Percentiles rank a stretch among this genome's conserved stretches.
phyloP scores from a whole-genome alignment of 1,284 basidiomycete genomes.

The Trichosporon sp. region DNA sequence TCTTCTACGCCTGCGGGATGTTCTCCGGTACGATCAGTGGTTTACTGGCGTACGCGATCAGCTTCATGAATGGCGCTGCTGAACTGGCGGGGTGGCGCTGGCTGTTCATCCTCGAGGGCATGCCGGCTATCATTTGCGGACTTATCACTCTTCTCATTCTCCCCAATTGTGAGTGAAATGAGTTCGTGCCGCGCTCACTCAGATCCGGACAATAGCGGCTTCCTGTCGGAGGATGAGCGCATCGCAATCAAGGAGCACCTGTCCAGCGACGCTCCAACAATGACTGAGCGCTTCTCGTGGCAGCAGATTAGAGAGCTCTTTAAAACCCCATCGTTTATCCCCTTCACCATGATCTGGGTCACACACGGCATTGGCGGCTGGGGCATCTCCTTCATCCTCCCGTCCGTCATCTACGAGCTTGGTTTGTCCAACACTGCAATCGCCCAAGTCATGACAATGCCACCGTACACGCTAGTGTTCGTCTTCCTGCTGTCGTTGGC shows the following conservation, averaged over 20 bases:
- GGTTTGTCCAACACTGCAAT: constrained; percentile 8
- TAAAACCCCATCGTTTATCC: constrained; percentile 3
- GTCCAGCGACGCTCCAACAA: constrained; percentile 4
- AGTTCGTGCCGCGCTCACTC: background rate
- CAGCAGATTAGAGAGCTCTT: background rate
- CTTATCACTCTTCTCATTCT: constrained; percentile 48
- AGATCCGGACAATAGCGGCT: constrained; percentile 8
- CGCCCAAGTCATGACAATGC: constrained; percentile 15
- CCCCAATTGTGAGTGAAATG: constrained; percentile 43
- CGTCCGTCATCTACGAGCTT: constrained; percentile 12
- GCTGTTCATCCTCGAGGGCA: constrained; percentile 53
- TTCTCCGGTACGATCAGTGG: constrained; percentile 27
- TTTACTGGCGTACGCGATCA: constrained; percentile 31
- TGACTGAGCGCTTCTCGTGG: background rate
- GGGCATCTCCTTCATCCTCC: constrained; percentile 14
- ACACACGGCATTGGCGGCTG: constrained; percentile 16
- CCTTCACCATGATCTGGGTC: constrained; percentile 10
- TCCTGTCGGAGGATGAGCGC: constrained; percentile 3
- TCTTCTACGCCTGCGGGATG: constrained; percentile 27
- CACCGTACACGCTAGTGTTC: constrained; percentile 15
- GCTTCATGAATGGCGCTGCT: constrained; percentile 27
- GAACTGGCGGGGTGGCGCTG: constrained; percentile 32
- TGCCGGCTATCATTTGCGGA: constrained; percentile 49
- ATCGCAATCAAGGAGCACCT: background rate
- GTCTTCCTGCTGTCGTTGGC: constrained; percentile 10